Percentiles rank a stretch among this genome's conserved stretches.
phyloP scores from a whole-genome alignment of 768 basidiomycete genomes.

The Russula foetens region DNA sequence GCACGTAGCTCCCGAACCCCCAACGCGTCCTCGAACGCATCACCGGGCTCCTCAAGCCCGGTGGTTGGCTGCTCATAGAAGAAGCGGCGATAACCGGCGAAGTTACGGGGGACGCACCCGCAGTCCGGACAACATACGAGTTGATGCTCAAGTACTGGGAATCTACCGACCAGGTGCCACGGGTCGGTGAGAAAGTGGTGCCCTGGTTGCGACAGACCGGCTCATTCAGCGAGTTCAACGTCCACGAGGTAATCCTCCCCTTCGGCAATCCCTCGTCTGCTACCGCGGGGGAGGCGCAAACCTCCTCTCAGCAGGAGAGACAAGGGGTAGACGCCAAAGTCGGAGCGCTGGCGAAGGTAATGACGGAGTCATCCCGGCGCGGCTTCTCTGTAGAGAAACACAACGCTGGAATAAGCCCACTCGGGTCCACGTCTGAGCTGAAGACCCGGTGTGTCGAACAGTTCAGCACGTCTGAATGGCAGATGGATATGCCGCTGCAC shows the following conservation, averaged over 20 bases:
- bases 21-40: constrained; percentile 16
- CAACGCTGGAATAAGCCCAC: background rate
- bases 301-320: background rate
- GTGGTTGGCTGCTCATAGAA: constrained; percentile 25
- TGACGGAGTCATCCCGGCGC: background rate
- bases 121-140: no score
- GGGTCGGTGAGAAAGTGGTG: no score
- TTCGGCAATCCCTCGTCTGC: no score
- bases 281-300: no score
- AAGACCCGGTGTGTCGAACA: background rate
- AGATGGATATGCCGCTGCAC: background rate
- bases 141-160: no score
- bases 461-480: constrained; percentile 1
- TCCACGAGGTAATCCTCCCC: no score
- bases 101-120: background rate
- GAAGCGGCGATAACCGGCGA: constrained; percentile 11
- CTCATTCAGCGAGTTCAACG: no score
- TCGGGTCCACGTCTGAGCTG: constrained; percentile 6
- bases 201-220: no score
- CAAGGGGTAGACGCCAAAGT: background rate
- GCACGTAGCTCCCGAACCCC: constrained; percentile 19
- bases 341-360: background rate
- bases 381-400: background rate
- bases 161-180: no score
- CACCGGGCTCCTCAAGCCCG: constrained; percentile 21